phyloP scores from a whole-genome alignment of 495 filamentous ascomycete genomes.

The Annulohypoxylon bovei region DNA sequence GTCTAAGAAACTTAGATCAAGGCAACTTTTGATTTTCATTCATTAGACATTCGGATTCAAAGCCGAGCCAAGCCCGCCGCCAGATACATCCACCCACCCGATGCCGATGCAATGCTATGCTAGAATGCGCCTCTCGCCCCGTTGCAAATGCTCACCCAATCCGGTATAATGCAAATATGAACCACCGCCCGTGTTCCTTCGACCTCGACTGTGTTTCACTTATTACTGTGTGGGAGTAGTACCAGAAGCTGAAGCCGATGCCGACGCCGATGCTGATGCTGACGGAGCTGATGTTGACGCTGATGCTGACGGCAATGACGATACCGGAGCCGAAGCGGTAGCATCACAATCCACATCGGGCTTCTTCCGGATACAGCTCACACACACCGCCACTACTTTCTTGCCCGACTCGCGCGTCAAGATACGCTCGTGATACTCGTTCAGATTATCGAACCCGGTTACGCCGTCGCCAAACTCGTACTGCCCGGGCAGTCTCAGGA shows the following conservation, averaged over 20 bases:
- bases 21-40: not conserved
- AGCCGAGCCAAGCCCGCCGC: not conserved
- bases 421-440: slow-evolving; percentile 64
- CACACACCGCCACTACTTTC: slow-evolving; percentile 47
- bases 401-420: slow-evolving; percentile 60
- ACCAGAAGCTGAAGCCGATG: not conserved
- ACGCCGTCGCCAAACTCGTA: slow-evolving; percentile 37
- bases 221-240: not conserved
- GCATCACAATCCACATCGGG: not conserved
- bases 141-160: slow-evolving; percentile 13
- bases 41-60: not conserved
- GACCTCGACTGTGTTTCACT: not conserved
- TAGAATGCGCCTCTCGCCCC: slow-evolving; percentile 9
- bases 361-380: slow-evolving; percentile 7
- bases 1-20: not conserved
- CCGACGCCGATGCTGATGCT: not conserved
- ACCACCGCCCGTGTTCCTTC: not conserved
- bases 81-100: not conserved
- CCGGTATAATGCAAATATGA: not conserved
- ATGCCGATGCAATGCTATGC: slow-evolving; percentile 11
- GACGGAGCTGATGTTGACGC: not conserved
- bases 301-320: not conserved
- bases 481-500: slow-evolving; percentile 51
- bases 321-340: not conserved
- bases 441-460: slow-evolving; percentile 55